Evolutionary conservation across 768 basidiomycete genomes (phyloP).

Genomic region (Tricholomella constricta): DNA sequence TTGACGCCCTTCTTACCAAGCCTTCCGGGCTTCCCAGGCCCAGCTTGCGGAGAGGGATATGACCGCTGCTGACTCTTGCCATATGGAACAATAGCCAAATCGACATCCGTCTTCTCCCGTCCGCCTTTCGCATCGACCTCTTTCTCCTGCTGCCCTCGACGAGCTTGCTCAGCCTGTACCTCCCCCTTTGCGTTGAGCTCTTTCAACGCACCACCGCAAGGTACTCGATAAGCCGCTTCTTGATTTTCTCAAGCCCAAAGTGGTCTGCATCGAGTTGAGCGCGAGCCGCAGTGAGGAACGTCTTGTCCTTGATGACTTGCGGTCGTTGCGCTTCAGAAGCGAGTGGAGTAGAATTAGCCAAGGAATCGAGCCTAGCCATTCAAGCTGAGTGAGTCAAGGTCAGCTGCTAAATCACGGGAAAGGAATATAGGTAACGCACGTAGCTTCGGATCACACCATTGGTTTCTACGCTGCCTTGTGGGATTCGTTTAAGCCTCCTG

Average conservation of each 20-base stretch:
- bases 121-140: conserved; percentile 21
- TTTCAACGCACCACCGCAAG: conserved; percentile 79
- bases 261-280: conserved; percentile 87
- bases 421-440: conserved; percentile 47
- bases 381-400: no score
- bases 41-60: conserved; percentile 14
- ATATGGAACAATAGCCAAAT: conserved; percentile 31
- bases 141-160: conserved; percentile 23
- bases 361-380: conserved; percentile 80
- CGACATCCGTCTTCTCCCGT: conserved; percentile 20
- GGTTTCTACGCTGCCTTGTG: conserved; percentile 87
- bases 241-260: conserved; percentile 90
- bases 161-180: conserved; percentile 31
- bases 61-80: conserved; percentile 19
- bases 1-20: conserved; percentile 52
- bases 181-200: conserved; percentile 46
- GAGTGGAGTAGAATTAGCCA: conserved; percentile 60
- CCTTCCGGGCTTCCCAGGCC: conserved; percentile 13
- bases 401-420: conserved; percentile 13
- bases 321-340: conserved; percentile 12
- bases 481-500: conserved; percentile 83
- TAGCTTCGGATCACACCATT: conserved; percentile 86
- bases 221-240: conserved; percentile 89
- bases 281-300: conserved; percentile 71
- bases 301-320: conserved; percentile 43